Conservation (phyloP, 164 flowering plant genomes). For the Sextonia rubra region DNA sequence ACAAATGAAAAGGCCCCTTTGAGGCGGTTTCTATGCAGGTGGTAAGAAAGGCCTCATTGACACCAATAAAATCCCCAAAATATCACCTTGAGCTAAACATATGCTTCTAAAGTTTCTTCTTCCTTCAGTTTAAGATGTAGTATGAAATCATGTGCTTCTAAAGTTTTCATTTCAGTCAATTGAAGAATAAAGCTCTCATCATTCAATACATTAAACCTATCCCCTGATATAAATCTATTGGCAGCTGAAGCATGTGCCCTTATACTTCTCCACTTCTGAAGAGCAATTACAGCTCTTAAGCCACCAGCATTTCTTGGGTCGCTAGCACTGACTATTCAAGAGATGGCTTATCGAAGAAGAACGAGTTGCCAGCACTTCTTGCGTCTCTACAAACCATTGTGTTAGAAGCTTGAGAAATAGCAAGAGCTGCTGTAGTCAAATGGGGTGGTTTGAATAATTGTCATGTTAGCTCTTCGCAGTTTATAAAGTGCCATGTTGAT, state of each 20-base stretch:
- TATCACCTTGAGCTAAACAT: no score
- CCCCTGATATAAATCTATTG: conserved; percentile 31
- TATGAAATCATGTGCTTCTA: no score
- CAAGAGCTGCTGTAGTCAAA: conserved; percentile 10
- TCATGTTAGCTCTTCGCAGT: not conserved
- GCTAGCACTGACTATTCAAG: conserved; percentile 45
- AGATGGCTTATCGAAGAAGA: conserved; percentile 56
- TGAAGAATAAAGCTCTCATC: no score
- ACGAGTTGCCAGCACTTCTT: conserved; percentile 23
- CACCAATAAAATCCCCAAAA: no score
- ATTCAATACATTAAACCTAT: no score
- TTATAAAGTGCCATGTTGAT: conserved; percentile 60
- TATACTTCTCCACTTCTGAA: conserved; percentile 33
- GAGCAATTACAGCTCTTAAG: conserved; percentile 67
- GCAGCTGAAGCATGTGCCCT: conserved; percentile 51
- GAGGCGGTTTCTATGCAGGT: no score
- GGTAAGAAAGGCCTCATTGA: no score
- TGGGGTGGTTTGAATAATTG: conserved; percentile 7
- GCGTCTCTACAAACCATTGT: conserved; percentile 2
- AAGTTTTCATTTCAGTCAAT: no score
- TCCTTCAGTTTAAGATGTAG: no score
- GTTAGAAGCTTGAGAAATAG: conserved; percentile 14
- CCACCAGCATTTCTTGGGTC: conserved; percentile 40
- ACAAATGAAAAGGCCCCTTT: no score
- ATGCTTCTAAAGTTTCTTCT: no score